Evolutionary conservation across 2,329 filamentous ascomycete species (phyloP).

Genomic region (Fusarium irregulare): DNA sequence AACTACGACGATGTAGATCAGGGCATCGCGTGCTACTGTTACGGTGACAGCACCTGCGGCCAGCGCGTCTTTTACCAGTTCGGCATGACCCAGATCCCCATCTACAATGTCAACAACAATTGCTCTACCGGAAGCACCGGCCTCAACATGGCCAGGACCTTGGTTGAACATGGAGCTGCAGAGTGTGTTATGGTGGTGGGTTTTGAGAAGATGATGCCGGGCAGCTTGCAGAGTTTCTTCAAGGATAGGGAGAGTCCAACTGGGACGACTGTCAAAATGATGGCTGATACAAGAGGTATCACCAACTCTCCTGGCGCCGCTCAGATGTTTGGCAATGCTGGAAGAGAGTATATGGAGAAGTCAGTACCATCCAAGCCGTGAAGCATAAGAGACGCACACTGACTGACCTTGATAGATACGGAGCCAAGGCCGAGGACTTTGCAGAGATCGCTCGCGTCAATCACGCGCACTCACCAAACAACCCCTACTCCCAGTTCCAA

Average conservation of each 20-base stretch:
- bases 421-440: conserved; percentile 86
- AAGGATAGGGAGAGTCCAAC: conserved; percentile 86
- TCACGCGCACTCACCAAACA: conserved; percentile 89
- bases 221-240: conserved; percentile 85
- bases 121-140: conserved; percentile 96
- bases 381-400: conserved; percentile 3
- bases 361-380: conserved; percentile 53
- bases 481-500: conserved; percentile 98
- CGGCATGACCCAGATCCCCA: conserved; percentile 94
- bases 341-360: conserved; percentile 94
- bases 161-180: conserved; percentile 82
- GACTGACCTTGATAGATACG: conserved; percentile 68
- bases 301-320: conserved; percentile 87
- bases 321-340: conserved; percentile 96
- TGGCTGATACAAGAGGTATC: conserved; percentile 82
- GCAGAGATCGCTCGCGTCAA: conserved; percentile 94
- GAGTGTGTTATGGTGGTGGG: conserved; percentile 93
- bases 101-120: conserved; percentile 99
- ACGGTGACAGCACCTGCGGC: conserved; percentile 93
- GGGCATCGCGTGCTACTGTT: conserved; percentile 97
- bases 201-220: conserved; percentile 98
- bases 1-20: conserved; percentile 97
- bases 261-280: conserved; percentile 78
- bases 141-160: conserved; percentile 82
- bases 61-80: conserved; percentile 99